Evolutionary conservation across 192 early-diverging fungal genomes (phyloP).

Genomic region (Podila horticola): DNA sequence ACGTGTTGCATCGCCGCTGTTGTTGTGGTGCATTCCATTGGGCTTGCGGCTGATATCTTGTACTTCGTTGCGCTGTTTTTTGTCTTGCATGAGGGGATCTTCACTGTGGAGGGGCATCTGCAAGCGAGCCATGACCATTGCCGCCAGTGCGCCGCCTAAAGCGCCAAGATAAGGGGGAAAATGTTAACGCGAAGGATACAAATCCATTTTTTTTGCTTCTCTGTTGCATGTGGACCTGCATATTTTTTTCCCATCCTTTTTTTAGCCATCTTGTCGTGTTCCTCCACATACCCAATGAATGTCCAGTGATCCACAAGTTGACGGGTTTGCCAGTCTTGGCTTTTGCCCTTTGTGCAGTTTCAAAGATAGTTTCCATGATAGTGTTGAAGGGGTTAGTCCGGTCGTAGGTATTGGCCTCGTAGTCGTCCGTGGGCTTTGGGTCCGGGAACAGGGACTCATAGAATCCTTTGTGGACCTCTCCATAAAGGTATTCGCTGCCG

Average conservation of each 20-base stretch:
- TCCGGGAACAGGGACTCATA: slow-evolving; percentile 62
- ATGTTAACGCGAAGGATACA: no score
- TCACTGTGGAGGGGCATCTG: slow-evolving; percentile 42
- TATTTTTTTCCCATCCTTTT: background rate
- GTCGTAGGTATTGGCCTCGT: slow-evolving; percentile 10
- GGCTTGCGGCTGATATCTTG: background rate
- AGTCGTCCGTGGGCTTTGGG: slow-evolving; percentile 8
- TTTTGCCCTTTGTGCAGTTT: slow-evolving; percentile 16
- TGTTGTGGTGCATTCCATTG: background rate
- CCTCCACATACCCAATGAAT: slow-evolving; percentile 53
- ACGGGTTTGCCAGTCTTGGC: slow-evolving; percentile 33
- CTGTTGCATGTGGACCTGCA: no score
- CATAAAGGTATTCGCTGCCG: slow-evolving; percentile 59
- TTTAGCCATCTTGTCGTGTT: background rate
- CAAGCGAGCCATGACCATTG: slow-evolving; percentile 54
- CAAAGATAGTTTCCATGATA: slow-evolving; percentile 53
- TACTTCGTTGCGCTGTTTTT: background rate
- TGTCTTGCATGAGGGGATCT: slow-evolving; percentile 21
- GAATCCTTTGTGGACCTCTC: slow-evolving; percentile 66
- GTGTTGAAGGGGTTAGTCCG: slow-evolving; percentile 52
- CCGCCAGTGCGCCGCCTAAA: slow-evolving; percentile 54
- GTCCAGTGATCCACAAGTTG: slow-evolving; percentile 66
- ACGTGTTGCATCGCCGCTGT: background rate
- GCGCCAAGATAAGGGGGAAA: background rate
- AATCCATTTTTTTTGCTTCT: no score